Evolutionary conservation across 2,329 filamentous ascomycete species (phyloP), one percentile per base, ranked within the genome.

Genomic region (Domatiomyces globalis): DNA sequence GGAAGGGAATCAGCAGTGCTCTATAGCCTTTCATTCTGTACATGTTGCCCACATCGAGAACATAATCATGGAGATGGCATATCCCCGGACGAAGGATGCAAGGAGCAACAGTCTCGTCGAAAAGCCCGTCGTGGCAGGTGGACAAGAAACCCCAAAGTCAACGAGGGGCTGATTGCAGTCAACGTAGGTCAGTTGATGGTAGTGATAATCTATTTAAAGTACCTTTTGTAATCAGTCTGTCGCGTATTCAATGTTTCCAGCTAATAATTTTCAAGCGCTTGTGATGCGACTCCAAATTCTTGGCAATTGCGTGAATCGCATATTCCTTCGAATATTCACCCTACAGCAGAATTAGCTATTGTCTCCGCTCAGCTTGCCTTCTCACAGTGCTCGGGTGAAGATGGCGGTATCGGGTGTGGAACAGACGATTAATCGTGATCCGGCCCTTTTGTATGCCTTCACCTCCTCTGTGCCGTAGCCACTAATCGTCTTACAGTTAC

Each of bases 371-470:
- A 25, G 22, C 22, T 25, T 25, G 22, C 22, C 22, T 25, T 25
- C 22, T 25, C 22, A 25, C 22, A 25, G 22, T 2, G 33, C 33
- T 39, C 12, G 33, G 33, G 33, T 12, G 15, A 39, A 39, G 33
- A 39, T 39, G 33, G 33, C 33, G 45, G 25, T 10, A 8, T 36
- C 45, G 6, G 76, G 84, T 60, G 79, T 85, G 59, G 83, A 87
- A 61, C 92, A 98, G 76, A 92, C 88, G 74, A 95, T 98, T 79
- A 85, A 94, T 73, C 73, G 92, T 79, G 94, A 98, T 84, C 90
- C 92, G 65, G 89, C 95, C 71, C 77, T 98, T 59, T 95, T 98
- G 92, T 96, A 74, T 66, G 86, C 69, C 49, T 45, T 36, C 12
- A 33, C 20, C 18, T 12, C 36, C 27, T 46, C 29, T 25, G 22